A percentile compares a stretch with the other conserved stretches of the same genome.
Conservation (phyloP, 2,329 filamentous ascomycete genomes). For the Aphanocladium album region DNA sequence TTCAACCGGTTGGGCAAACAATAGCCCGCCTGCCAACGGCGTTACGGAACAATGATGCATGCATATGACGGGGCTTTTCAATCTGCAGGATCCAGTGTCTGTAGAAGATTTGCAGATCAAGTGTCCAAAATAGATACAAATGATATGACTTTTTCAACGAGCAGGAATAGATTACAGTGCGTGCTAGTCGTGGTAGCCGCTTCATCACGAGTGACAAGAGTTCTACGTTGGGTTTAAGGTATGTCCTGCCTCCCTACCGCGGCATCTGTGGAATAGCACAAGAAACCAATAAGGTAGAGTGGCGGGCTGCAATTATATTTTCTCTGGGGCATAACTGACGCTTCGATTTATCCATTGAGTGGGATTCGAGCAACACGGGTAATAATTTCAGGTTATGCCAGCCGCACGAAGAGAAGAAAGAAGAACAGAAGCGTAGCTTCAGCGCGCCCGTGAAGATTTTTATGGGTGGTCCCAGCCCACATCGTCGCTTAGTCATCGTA, state of each 20-base stretch:
- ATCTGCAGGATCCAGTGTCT: background rate
- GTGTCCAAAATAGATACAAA: background rate
- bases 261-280: constrained; percentile 24
- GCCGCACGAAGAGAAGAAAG: constrained; percentile 70
- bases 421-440: constrained; percentile 25
- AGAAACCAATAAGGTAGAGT: constrained; percentile 41
- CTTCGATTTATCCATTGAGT: constrained; percentile 52
- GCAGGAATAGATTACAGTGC: too few relatives aligned
- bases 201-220: background rate
- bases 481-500: background rate
- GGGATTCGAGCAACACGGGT: constrained; percentile 77
- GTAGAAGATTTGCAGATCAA: background rate
- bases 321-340: constrained; percentile 77
- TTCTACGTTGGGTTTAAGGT: constrained; percentile 23
- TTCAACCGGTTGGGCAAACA: background rate
- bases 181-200: background rate
- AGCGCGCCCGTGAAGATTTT: constrained; percentile 22
- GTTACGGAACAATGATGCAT: constrained; percentile 5
- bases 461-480: constrained; percentile 12
- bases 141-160: background rate
- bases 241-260: constrained; percentile 41
- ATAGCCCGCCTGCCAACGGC: background rate
- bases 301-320: constrained; percentile 71
- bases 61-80: background rate
- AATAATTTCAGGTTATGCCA: constrained; percentile 62